Percentiles rank a stretch among this genome's conserved stretches.
These are phyloP conservation scores for Bremia lactucae DNA, from an alignment of 352 stramenopile species.

Conservation along the genomic window DNA sequence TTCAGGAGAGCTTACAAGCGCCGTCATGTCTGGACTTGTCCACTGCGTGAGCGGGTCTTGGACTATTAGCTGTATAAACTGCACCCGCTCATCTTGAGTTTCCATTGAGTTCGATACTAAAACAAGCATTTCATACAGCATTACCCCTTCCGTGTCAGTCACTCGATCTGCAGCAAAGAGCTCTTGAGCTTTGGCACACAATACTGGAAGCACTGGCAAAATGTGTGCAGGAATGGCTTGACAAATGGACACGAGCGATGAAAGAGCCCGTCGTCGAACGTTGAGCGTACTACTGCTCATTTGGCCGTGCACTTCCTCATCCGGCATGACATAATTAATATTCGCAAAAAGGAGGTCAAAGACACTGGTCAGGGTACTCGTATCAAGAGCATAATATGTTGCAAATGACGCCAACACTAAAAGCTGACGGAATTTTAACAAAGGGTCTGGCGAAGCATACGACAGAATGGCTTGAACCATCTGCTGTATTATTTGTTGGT, in stretches of 20 bases:
- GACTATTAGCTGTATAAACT: conserved; percentile 68
- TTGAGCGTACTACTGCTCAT: conserved; percentile 69
- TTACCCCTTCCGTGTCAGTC: conserved; percentile 62
- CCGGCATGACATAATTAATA: conserved; percentile 61
- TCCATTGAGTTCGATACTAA: conserved; percentile 73
- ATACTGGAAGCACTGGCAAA: conserved; percentile 56
- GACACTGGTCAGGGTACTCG: conserved; percentile 42
- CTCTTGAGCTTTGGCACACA: conserved; percentile 57
- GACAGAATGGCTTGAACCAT: conserved; percentile 45
- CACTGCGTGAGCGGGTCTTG: conserved; percentile 51
- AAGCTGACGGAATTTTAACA: conserved; percentile 68
- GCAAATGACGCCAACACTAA: conserved; percentile 57
- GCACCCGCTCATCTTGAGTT: conserved; percentile 39
- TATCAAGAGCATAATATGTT: conserved; percentile 66
- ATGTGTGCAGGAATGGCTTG: conserved; percentile 65
- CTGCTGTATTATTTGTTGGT: conserved; percentile 30
- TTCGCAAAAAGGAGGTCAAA: conserved; percentile 69
- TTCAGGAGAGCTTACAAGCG: conserved; percentile 43
- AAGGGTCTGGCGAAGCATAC: conserved; percentile 43
- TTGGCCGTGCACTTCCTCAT: conserved; percentile 46
- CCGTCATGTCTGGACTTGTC: conserved; percentile 55
- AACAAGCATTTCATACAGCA: conserved; percentile 78
- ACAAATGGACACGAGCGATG: conserved; percentile 69
- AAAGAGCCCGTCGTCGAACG: conserved; percentile 49
- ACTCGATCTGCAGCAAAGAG: conserved; percentile 62